Conservation (phyloP, 495 filamentous ascomycete species). For the Podospora tetraspora region DNA sequence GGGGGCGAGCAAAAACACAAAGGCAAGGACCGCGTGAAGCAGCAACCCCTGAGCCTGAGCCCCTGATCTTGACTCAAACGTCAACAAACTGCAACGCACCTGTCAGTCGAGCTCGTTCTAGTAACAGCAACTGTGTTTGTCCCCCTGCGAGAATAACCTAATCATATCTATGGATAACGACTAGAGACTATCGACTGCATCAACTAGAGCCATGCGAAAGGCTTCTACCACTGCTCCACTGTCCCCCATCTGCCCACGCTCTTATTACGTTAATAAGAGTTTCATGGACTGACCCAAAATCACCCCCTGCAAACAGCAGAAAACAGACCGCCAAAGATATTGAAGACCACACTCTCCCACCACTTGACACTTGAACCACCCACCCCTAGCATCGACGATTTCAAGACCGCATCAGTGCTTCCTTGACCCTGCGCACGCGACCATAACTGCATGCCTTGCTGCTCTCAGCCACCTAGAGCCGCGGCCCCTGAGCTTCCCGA, state of each 20-base stretch:
- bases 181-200: not conserved
- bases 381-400: not conserved
- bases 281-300: not conserved
- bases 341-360: not conserved
- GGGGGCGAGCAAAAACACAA: not conserved
- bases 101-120: too few species aligned
- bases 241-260: not conserved
- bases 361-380: not conserved
- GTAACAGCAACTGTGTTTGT: not conserved
- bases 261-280: not conserved
- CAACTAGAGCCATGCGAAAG: not conserved
- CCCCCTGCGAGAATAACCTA: not conserved
- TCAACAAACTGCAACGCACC: too few species aligned
- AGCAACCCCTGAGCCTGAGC: not conserved
- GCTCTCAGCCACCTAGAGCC: slow-evolving; percentile 23
- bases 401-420: slow-evolving; percentile 12
- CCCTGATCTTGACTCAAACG: not conserved
- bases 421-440: slow-evolving; percentile 20
- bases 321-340: not conserved
- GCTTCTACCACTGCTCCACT: not conserved
- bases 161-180: not conserved
- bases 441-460: slow-evolving; percentile 19
- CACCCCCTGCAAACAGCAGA: not conserved
- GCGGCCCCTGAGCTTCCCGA: slow-evolving; percentile 19
- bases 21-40: not conserved